Base-by-base conservation (phyloP, 2,329 filamentous ascomycete genomes). In the Monosporascus ibericus region DNA sequence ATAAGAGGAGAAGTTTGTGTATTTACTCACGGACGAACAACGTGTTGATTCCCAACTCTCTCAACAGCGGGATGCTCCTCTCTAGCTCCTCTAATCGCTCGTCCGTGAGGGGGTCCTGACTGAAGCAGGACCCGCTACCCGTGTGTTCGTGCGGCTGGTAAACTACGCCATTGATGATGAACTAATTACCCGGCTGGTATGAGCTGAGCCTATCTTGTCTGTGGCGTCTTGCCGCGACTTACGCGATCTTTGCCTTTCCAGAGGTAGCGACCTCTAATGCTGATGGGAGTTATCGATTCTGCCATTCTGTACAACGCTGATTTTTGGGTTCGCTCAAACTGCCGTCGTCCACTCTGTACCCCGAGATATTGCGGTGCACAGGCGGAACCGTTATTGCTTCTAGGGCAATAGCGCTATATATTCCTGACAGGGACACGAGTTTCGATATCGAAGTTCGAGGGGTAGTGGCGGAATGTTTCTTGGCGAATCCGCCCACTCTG, bases 11-110 rank as follows among this genome's bases (percentile, higher is more conserved):
- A 6, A 6, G 44, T 18, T 9, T 44, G 18, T 27, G 11, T 42
- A 27, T 24, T 7, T 22, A 52, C 59, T 34, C 52, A 65, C 65
- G 56, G 22, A 64, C 48, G 48, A 60, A 61, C 39, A 67, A 27
- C 2, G 60, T 60, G 48, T 67, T 67, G 9, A 67, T 49, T 2
- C 58, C 54, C 14, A 65, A 55, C 20, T 62, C 57, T 15, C 56
- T 61, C 48, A 67, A 57, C 6, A 63, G 38, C 9, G 60, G 57
- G 30, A 67, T 54, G 30, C 60, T 58, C 9, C 52, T 53, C 48
- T 55, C 22, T 15, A 65, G 55, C 17, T 59, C 47, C 9, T 58
- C 44, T 39, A 67, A 39, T n/a, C 54, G 40, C 14, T 59, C 57
- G 7, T 63, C 55, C 20, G 50, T 51, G 6, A 63, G 50, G 9